phyloP scores from a whole-genome alignment of 176 grass and related monocot genomes.

The Melocanna baccifera region DNA sequence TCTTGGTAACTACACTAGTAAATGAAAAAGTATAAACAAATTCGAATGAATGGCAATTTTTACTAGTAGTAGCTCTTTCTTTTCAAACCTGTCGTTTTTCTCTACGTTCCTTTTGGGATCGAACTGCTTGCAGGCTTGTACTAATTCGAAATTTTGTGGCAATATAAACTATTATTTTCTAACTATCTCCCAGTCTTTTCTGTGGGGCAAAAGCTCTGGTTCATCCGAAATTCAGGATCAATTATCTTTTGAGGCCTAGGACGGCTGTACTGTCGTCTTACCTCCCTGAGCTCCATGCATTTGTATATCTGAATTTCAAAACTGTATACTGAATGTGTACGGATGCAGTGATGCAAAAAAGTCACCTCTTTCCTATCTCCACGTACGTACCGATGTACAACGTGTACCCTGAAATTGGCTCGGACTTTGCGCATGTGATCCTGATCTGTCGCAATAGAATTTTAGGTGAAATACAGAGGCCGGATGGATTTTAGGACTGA shows the following conservation, averaged over 20 bases:
- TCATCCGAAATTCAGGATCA: not conserved
- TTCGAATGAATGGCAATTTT: not conserved
- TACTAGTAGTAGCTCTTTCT: not conserved
- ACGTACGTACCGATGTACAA: not conserved
- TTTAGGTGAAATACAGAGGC: not conserved
- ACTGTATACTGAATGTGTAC: not conserved
- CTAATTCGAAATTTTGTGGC: no score
- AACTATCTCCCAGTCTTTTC: not conserved
- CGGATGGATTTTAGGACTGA: not conserved
- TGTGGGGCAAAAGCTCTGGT: not conserved
- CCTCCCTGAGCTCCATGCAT: not conserved
- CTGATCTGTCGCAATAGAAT: not conserved
- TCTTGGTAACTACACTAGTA: constrained; percentile 14
- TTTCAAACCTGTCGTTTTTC: not conserved
- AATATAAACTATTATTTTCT: not conserved
- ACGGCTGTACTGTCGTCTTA: not conserved
- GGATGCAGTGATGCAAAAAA: not conserved
- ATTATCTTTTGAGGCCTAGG: not conserved
- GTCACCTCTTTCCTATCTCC: not conserved
- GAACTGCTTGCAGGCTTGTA: not conserved
- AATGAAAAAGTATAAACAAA: not conserved
- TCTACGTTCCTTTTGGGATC: not conserved
- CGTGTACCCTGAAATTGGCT: not conserved
- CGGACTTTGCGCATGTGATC: not conserved
- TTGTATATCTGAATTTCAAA: not conserved